These are phyloP conservation scores for Stylosanthes scabra DNA, from an alignment of 331 rosid genomes.

Conservation along the genomic window DNA sequence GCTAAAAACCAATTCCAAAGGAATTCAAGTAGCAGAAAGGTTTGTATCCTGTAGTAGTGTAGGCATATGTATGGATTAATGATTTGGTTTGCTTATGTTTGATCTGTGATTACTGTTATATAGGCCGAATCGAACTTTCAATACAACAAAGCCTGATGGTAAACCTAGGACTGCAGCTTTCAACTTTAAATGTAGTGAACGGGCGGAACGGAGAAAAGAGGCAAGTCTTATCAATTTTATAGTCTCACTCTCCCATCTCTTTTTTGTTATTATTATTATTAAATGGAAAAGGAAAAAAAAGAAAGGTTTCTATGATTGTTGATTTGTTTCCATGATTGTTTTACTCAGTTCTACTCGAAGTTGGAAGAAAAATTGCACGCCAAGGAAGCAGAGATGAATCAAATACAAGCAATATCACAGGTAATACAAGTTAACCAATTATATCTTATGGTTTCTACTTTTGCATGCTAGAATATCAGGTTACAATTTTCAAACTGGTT, in stretches of 20 bases:
- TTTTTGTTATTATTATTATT: slow-evolving; percentile 32
- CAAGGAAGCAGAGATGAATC: too few species aligned
- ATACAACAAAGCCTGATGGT: slow-evolving; percentile 48
- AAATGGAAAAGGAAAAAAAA: slow-evolving; percentile 47
- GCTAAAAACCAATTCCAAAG: slow-evolving; percentile 49
- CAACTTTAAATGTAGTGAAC: slow-evolving; percentile 57
- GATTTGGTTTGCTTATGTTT: slow-evolving; percentile 6
- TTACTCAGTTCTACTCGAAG: background rate
- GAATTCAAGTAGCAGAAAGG: slow-evolving; percentile 57
- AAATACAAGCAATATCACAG: too few species aligned
- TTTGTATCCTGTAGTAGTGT: slow-evolving; percentile 19
- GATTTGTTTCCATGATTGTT: slow-evolving; percentile 22
- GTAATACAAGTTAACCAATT: too few species aligned
- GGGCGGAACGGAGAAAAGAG: slow-evolving; percentile 83
- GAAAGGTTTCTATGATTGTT: too few species aligned
- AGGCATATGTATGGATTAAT: slow-evolving; percentile 10
- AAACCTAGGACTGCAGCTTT: slow-evolving; percentile 54
- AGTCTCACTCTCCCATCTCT: slow-evolving; percentile 11
- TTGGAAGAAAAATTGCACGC: slow-evolving; percentile 33
- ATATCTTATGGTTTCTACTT: slow-evolving; percentile 1
- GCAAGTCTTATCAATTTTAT: slow-evolving; percentile 41
- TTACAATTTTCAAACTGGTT: slow-evolving; percentile 3
- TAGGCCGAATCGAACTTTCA: slow-evolving; percentile 44
- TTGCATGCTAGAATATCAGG: slow-evolving; percentile 47
- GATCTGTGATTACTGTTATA: slow-evolving; percentile 12